Evolutionary conservation across 352 stramenopile species (phyloP), one percentile per base, ranked within the genome.

Genomic region (Phytophthora capsici): DNA sequence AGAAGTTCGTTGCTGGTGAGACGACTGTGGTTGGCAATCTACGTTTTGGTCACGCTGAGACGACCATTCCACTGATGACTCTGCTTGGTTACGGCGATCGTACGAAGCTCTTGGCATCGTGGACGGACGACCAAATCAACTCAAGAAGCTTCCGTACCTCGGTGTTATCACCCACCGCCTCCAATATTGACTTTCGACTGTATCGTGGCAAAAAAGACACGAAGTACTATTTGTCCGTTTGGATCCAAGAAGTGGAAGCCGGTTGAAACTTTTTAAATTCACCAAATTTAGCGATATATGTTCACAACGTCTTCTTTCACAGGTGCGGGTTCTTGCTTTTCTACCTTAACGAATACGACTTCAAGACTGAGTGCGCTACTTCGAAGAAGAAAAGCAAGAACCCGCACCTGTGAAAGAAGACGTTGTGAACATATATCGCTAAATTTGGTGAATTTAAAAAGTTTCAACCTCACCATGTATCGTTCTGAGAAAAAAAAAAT

Each of bases 1-100:
- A 77, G 30, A 70, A 73, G 20, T 75, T 78, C n/a, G 73, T 80
- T 46, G 57, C 60, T 0, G 75, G 73, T 7, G 38, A 66, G 0
- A 82, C 73, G 3, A 54, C 32, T 20, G 16, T 89, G 1, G 66
- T 72, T n/a, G 84, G 69, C 14, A 73, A 78, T 26, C 75, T 90
- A 14, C 71, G 77, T 36, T 91, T 94, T 66, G 86, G 82, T 2
- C 86, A 94, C 49, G 84, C 86, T 19, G 83, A 94, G 66, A 94
- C 86, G 7, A 87, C 77, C 32, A 54, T 94, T 14, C 83, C 86
- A 22, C 73, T 94, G 8, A 77, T 88, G 73, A 85, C 71, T 17
- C 66, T 94, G 14, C 71, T 94, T 14, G 83, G 85, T 13, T 88
- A 82, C 49, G 73, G 76, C 23, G 52, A 75, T 46, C 67, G 65